A percentile compares a stretch with the other conserved stretches of the same genome.
Conservation (phyloP, 768 basidiomycete genomes). For the Phylloporus scabripes region DNA sequence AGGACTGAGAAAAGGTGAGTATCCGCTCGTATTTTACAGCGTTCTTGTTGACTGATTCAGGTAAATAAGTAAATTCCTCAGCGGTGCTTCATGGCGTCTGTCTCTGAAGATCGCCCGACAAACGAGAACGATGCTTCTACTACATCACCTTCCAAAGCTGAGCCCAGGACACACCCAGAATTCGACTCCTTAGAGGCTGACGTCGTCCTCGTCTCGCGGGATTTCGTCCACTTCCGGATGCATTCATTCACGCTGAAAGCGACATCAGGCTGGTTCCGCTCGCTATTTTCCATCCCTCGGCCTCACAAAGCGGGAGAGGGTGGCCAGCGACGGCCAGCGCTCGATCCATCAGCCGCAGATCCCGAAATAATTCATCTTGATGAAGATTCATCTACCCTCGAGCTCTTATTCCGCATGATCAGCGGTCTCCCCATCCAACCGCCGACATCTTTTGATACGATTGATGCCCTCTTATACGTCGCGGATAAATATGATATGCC, state of each 20-base stretch:
- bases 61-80: not conserved
- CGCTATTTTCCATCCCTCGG: conserved; percentile 57
- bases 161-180: conserved; percentile 38
- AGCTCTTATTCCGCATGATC: conserved; percentile 54
- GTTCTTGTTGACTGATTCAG: not conserved
- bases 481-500: conserved; percentile 71
- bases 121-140: not conserved
- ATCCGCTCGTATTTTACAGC: not conserved
- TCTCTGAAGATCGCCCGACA: conserved; percentile 6
- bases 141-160: not conserved
- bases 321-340: not conserved
- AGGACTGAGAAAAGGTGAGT: not conserved
- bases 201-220: conserved; percentile 45
- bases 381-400: conserved; percentile 51
- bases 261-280: conserved; percentile 53
- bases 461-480: conserved; percentile 55
- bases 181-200: conserved; percentile 54
- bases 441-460: conserved; percentile 45
- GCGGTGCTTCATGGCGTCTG: conserved; percentile 11
- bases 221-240: conserved; percentile 49
- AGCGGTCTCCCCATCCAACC: conserved; percentile 51
- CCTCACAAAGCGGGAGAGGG: not conserved
- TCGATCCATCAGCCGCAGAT: conserved; percentile 8
- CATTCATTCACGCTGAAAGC: conserved; percentile 55
- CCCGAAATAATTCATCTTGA: conserved; percentile 47